phyloP scores from a whole-genome alignment of 495 filamentous ascomycete genomes.

The Penicillium crystallinum region DNA sequence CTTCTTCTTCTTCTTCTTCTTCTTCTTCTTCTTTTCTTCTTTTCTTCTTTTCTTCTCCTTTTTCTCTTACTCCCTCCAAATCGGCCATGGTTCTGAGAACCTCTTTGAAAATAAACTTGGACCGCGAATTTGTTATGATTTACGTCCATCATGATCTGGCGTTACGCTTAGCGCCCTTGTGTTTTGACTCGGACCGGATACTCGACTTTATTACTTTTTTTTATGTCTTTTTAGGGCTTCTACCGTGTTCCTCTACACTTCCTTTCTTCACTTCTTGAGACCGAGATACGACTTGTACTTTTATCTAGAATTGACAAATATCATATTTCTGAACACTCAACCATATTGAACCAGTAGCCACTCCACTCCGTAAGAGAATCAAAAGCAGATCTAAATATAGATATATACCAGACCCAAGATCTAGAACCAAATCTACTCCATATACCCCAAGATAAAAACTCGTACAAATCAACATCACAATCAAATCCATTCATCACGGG shows the following conservation, averaged over 20 bases:
- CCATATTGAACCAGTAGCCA: too few species aligned
- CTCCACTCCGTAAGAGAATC: too few species aligned
- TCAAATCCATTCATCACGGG: too few species aligned
- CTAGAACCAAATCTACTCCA: too few species aligned
- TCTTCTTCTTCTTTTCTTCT: background rate
- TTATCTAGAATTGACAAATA: constrained; percentile 3
- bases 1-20: too few species aligned
- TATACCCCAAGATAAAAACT: too few species aligned
- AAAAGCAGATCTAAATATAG: too few species aligned
- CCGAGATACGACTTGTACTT: constrained; percentile 10
- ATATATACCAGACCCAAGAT: too few species aligned
- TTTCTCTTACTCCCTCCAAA: background rate
- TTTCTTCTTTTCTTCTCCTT: background rate
- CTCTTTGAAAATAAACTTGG: background rate
- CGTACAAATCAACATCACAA: too few species aligned
- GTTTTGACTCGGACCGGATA: background rate
- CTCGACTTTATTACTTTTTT: background rate
- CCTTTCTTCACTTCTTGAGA: constrained; percentile 9
- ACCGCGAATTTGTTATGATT: background rate
- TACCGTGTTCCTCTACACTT: constrained; percentile 12
- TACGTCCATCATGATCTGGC: background rate
- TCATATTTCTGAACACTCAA: too few species aligned
- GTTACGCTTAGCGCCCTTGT: background rate
- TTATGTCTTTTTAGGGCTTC: constrained; percentile 3
- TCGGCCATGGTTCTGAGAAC: background rate